Conservation (phyloP, 1,139 yeast genomes). For the Scheffersomyces titani region DNA sequence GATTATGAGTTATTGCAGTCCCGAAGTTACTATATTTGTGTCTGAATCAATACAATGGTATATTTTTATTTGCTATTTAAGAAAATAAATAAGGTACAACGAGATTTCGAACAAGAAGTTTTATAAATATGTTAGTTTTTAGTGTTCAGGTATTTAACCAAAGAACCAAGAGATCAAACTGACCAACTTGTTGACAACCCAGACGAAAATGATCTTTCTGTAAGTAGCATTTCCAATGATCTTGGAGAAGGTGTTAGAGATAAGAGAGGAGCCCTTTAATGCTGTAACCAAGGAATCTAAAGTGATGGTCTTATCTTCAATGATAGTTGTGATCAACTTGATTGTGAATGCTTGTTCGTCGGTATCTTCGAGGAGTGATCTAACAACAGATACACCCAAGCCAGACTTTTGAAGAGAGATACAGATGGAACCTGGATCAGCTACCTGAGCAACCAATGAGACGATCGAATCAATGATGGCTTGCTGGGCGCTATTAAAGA, state of each 20-base stretch:
- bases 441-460: constrained; percentile 15
- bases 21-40: not conserved
- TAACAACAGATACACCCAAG: constrained; percentile 25
- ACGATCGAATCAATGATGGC: constrained; percentile 10
- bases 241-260: constrained; percentile 8
- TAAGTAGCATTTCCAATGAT: constrained; percentile 12
- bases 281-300: constrained; percentile 13
- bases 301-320: constrained; percentile 19
- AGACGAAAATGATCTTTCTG: constrained; percentile 4
- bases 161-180: not conserved
- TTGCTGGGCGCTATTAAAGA: constrained; percentile 5
- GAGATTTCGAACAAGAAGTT: not conserved
- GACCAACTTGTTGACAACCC: not conserved
- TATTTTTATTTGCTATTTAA: not conserved
- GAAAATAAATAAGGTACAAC: not conserved
- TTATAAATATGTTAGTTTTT: no score
- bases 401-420: constrained; percentile 32
- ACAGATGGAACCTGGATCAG: constrained; percentile 21
- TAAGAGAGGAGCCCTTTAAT: constrained; percentile 12
- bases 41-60: not conserved
- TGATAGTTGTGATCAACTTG: constrained; percentile 18
- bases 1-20: not conserved
- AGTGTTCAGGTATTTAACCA: not conserved
- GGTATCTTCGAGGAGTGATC: constrained; percentile 20
- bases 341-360: constrained; percentile 23